Percentiles rank a stretch among this genome's conserved stretches.
Evolutionary conservation across 2,329 filamentous ascomycete species (phyloP).

Genomic region (Plectosphaerella cucumerina): DNA sequence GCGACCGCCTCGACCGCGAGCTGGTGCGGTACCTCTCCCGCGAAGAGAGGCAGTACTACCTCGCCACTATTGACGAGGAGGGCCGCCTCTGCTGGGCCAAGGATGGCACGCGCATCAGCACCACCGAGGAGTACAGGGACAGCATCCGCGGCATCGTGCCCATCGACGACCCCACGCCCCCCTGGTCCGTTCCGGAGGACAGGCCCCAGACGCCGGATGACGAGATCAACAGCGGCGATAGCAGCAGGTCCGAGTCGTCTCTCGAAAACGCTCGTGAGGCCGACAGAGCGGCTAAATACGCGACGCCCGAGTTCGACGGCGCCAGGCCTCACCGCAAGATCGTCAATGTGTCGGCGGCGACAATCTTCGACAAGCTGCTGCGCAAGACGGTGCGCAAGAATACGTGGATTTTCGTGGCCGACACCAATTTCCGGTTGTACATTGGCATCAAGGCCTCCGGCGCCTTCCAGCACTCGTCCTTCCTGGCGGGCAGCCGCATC

Average conservation of each 20-base stretch:
- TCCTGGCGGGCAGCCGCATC: conserved; percentile 78
- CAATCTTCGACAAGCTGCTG: conserved; percentile 73
- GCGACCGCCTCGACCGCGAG: conserved; percentile 71
- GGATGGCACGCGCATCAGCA: conserved; percentile 74
- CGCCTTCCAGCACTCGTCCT: conserved; percentile 87
- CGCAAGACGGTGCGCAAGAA: conserved; percentile 78
- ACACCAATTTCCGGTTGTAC: conserved; percentile 80
- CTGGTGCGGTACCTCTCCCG: conserved; percentile 78
- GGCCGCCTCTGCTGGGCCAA: conserved; percentile 85
- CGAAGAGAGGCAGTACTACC: conserved; percentile 77
- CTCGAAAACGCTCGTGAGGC: conserved; percentile 48
- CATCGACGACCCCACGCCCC: conserved; percentile 54
- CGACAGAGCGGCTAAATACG: conserved; percentile 60
- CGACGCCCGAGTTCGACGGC: conserved; percentile 57
- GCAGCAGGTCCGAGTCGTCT: conserved; percentile 30
- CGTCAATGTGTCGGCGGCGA: conserved; percentile 64
- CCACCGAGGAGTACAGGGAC: conserved; percentile 70
- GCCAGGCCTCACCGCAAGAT: conserved; percentile 50
- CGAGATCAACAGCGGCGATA: conserved; percentile 12
- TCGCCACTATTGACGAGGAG: conserved; percentile 69
- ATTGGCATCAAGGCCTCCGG: conserved; percentile 87
- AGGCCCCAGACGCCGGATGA: conserved; percentile 14
- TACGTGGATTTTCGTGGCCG: conserved; percentile 91
- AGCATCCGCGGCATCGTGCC: conserved; percentile 72
- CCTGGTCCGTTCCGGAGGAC: conserved; percentile 33